Percentiles rank a stretch among this genome's conserved stretches.
These are phyloP conservation scores for Besnoitia besnoiti DNA, from an alignment of 169 alveolate species.

Conservation along the genomic window DNA sequence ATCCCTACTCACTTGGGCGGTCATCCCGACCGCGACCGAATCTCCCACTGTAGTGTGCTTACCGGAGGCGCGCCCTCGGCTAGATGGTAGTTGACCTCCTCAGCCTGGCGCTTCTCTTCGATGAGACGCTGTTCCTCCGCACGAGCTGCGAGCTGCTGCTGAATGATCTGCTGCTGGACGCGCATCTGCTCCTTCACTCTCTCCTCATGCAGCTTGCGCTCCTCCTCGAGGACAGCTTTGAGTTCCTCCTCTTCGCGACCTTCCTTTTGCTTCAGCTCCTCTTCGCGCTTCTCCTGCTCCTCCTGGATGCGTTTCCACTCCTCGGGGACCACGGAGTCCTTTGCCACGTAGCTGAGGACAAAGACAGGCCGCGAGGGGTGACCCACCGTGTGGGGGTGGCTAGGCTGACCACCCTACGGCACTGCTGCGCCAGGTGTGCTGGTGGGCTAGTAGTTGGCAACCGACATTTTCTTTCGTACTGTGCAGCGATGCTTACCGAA, in stretches of 20 bases:
- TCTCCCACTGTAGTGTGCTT: no score
- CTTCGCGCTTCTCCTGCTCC: conserved; percentile 64
- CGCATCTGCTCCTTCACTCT: neutral
- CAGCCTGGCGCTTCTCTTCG: conserved; percentile 6
- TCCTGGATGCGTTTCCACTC: conserved; percentile 69
- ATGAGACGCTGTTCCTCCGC: conserved; percentile 10
- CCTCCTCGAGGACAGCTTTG: conserved; percentile 59
- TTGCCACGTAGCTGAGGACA: conserved; percentile 75
- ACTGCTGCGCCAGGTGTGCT: no score
- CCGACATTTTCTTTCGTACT: no score
- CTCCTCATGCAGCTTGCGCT: conserved; percentile 19
- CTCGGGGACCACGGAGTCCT: conserved; percentile 70
- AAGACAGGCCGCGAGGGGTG: neutral
- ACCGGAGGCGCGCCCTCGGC: conserved; percentile 35
- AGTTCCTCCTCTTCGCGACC: conserved; percentile 64
- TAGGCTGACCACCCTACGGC: no score
- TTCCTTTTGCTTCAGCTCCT: conserved; percentile 54
- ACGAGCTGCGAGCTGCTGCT: conserved; percentile 4
- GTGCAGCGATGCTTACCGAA: conserved; percentile 69
- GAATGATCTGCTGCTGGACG: conserved; percentile 23
- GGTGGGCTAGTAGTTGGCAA: no score
- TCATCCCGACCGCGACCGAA: no score
- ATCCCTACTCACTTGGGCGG: no score
- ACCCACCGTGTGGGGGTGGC: no score
- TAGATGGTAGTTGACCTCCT: neutral